A percentile compares a stretch with the other conserved stretches of the same genome.
Conservation (phyloP, 495 filamentous ascomycete genomes). For the Tirmania nivea region DNA sequence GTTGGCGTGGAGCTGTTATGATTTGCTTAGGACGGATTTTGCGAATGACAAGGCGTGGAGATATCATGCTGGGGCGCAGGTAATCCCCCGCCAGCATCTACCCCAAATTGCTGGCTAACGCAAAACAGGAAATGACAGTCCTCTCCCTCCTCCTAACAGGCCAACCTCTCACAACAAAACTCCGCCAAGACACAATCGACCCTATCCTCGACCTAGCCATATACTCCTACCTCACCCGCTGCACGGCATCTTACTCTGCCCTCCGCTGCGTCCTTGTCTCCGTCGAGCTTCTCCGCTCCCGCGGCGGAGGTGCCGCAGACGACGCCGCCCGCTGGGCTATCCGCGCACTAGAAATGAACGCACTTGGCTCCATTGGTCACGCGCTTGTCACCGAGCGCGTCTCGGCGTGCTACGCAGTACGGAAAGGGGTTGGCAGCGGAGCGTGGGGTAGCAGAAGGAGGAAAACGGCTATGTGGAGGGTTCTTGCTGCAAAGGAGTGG, state of each 20-base stretch:
- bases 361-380: conserved; percentile 52
- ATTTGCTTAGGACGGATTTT: conserved; percentile 68
- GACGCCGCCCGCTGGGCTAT: conserved; percentile 73
- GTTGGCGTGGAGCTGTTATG: conserved; percentile 74
- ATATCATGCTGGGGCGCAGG: conserved; percentile 59
- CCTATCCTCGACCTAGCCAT: conserved; percentile 66
- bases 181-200: conserved; percentile 56
- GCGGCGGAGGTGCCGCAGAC: conserved; percentile 59
- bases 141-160: conserved; percentile 58
- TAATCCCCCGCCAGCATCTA: background rate
- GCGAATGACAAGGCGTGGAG: conserved; percentile 90
- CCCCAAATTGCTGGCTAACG: too few relatives aligned
- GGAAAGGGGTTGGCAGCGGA: conserved; percentile 39
- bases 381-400: conserved; percentile 67
- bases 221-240: conserved; percentile 81
- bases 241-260: conserved; percentile 47
- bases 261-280: conserved; percentile 55
- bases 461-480: conserved; percentile 79
- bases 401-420: conserved; percentile 59
- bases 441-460: conserved; percentile 42
- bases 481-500: conserved; percentile 69
- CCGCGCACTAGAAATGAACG: conserved; percentile 45
- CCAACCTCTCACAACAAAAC: conserved; percentile 44
- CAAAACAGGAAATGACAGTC: conserved; percentile 59
- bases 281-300: conserved; percentile 57